Evolutionary conservation across 2,329 filamentous ascomycete genomes (phyloP).

Genomic region (Exophiala oligosperma): DNA sequence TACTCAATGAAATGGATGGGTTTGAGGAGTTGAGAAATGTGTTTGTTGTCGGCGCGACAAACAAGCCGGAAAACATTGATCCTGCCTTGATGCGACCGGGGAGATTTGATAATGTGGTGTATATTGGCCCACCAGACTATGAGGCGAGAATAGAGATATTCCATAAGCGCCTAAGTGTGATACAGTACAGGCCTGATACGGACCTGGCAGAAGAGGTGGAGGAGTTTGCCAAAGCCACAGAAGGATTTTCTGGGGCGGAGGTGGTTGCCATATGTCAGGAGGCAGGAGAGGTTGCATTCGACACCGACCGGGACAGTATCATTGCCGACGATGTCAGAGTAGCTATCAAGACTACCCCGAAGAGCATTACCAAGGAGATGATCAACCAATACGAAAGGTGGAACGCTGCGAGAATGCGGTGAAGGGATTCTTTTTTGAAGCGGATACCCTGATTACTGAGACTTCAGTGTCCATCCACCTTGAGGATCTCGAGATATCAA

Average conservation of each 20-base stretch:
- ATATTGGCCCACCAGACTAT: constrained; percentile 77
- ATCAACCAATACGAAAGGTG: constrained; percentile 26
- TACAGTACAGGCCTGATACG: constrained; percentile 51
- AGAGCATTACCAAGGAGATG: constrained; percentile 27
- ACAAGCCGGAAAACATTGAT: constrained; percentile 83
- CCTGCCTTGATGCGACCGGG: constrained; percentile 82
- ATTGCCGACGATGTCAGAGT: constrained; percentile 46
- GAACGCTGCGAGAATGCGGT: constrained; percentile 23
- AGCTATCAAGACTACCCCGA: constrained; percentile 40
- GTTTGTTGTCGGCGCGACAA: constrained; percentile 86
- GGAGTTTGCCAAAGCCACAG: constrained; percentile 56
- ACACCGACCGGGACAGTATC: constrained; percentile 44
- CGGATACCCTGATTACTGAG: too few relatives aligned
- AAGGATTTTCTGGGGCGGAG: constrained; percentile 85
- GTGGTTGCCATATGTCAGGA: constrained; percentile 62
- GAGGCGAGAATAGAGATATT: constrained; percentile 76
- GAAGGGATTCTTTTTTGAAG: not conserved
- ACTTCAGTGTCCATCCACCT: too few relatives aligned
- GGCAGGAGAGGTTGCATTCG: constrained; percentile 53
- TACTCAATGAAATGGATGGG: constrained; percentile 94
- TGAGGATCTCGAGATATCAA: too few relatives aligned
- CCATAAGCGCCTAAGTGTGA: constrained; percentile 62
- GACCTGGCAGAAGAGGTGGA: constrained; percentile 65
- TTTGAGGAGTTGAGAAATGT: constrained; percentile 83
- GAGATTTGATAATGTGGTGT: constrained; percentile 79